These are phyloP conservation scores for Kodamaea sp. DNA, from an alignment of 1,139 yeast genomes.

Conservation along the genomic window DNA sequence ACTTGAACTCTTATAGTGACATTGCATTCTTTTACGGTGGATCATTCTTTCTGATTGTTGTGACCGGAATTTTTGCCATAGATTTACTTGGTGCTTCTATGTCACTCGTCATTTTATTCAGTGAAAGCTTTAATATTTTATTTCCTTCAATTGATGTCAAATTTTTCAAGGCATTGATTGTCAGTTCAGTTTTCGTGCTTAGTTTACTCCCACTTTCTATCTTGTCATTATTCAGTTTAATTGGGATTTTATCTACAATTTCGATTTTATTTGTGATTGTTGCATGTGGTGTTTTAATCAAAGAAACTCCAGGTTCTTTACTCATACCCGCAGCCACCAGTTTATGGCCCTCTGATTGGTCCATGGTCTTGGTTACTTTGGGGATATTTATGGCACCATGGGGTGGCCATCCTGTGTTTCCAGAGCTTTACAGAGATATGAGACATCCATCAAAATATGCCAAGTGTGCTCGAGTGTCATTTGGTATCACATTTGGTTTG, in stretches of 20 bases:
- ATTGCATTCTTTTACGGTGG: constrained; percentile 49
- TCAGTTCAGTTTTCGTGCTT: constrained; percentile 51
- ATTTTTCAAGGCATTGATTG: constrained; percentile 48
- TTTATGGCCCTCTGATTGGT: constrained; percentile 50
- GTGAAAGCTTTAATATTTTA: constrained; percentile 75
- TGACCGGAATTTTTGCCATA: constrained; percentile 67
- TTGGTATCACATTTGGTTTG: constrained; percentile 30
- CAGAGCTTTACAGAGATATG: constrained; percentile 79
- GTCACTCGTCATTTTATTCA: constrained; percentile 71
- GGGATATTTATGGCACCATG: constrained; percentile 84
- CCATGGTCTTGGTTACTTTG: constrained; percentile 54
- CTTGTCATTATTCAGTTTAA: constrained; percentile 65
- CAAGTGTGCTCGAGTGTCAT: constrained; percentile 29
- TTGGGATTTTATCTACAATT: constrained; percentile 72
- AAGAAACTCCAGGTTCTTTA: constrained; percentile 63
- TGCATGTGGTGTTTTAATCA: constrained; percentile 58
- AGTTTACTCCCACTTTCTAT: constrained; percentile 73
- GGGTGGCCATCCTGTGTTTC: constrained; percentile 89
- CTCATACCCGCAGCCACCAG: constrained; percentile 47
- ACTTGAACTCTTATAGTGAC: constrained; percentile 39
- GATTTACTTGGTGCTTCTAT: constrained; percentile 80
- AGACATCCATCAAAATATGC: constrained; percentile 56
- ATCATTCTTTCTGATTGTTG: constrained; percentile 46
- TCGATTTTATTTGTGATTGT: constrained; percentile 57
- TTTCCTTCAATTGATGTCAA: constrained; percentile 49